Base-by-base conservation (phyloP, 2,329 filamentous ascomycete genomes). In the Colletotrichum sublineola region DNA sequence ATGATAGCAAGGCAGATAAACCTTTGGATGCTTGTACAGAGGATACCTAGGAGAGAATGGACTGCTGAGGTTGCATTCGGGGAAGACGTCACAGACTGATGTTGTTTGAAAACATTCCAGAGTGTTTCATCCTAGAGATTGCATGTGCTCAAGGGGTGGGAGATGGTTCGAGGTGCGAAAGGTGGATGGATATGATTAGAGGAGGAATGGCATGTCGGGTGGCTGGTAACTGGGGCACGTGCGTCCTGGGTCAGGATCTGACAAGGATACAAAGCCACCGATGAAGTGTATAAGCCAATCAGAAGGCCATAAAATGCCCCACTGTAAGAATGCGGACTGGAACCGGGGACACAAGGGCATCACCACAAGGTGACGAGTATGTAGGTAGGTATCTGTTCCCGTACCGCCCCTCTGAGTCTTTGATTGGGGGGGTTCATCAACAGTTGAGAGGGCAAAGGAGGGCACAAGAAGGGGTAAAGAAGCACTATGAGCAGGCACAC, bases 91-190 rank as follows among this genome's bases (percentile, higher is more conserved):
- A 70, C 70, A 56, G 53, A 64, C 61, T 73, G 40, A 31, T 24
- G 24, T 70, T 73, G 70, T 65, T 73, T 70, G 61, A 55, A 73
- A 73, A 73, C 70, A 73, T 73, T 73, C 53, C 48, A 64, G 7
- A 24, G 44, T 65, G 70, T 73, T 73, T 73, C 67, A 70, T 70
- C 66, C 14, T 48, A 65, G 61, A 61, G 24, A 56, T 65, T 73
- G 50, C 48, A 42, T 55, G 52, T 53, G 38, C 42, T 56, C 52
- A 56, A 63, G 46, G 60, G 58, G 53, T 57, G 29, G 40, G 3
- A 12, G 29, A 40, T 64, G 40, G 24, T 63, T 52, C 44, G 50
- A 57, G 60, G 60, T 55, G 63, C 56, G 29, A 57, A 33, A 61
- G 66, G 40, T 58, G 58, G 38, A 68, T 61, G 42, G 68, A 52